Percentiles rank a stretch among this genome's conserved stretches.
Conservation (phyloP, 179 eudicot genomes). For the Pouteria campechiana region DNA sequence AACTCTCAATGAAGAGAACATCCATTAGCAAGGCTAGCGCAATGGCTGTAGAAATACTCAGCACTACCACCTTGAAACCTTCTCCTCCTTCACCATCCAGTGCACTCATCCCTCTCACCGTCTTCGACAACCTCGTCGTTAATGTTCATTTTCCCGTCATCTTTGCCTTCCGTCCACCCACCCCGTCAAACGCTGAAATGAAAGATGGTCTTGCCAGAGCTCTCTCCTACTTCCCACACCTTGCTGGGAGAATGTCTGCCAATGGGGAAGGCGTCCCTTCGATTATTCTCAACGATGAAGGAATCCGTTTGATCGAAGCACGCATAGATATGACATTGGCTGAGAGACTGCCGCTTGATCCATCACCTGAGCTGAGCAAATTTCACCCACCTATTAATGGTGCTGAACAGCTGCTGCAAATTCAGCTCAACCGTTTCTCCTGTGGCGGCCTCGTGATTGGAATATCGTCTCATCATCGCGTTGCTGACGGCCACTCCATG, state of each 20-base stretch:
- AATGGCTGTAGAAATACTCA: too few relatives aligned
- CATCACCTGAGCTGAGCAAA: constrained; percentile 13
- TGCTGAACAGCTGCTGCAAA: constrained; percentile 23
- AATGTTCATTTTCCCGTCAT: constrained; percentile 28
- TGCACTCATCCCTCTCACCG: constrained; percentile 16
- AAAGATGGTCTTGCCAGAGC: constrained; percentile 31
- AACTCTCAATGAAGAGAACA: too few relatives aligned
- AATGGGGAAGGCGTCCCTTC: constrained; percentile 9
- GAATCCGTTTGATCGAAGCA: constrained; percentile 35
- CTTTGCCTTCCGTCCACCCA: constrained; percentile 31
- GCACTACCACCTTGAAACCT: too few relatives aligned
- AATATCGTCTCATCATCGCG: constrained; percentile 28
- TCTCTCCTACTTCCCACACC: constrained; percentile 16
- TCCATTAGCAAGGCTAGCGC: too few relatives aligned
- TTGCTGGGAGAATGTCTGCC: constrained; percentile 27
- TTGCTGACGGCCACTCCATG: constrained; percentile 32
- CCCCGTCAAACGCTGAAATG: constrained; percentile 16
- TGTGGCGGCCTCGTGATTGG: constrained; percentile 49
- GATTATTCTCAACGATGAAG: constrained; percentile 28
- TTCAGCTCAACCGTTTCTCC: constrained; percentile 39
- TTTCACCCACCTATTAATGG: constrained; percentile 27
- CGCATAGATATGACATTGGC: constrained; percentile 17
- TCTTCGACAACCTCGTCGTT: constrained; percentile 30
- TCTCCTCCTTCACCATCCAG: constrained; percentile 14
- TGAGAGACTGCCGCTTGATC: constrained; percentile 16